Conservation (phyloP, 805 yeast species). For the Saturnispora kantuleensis region DNA sequence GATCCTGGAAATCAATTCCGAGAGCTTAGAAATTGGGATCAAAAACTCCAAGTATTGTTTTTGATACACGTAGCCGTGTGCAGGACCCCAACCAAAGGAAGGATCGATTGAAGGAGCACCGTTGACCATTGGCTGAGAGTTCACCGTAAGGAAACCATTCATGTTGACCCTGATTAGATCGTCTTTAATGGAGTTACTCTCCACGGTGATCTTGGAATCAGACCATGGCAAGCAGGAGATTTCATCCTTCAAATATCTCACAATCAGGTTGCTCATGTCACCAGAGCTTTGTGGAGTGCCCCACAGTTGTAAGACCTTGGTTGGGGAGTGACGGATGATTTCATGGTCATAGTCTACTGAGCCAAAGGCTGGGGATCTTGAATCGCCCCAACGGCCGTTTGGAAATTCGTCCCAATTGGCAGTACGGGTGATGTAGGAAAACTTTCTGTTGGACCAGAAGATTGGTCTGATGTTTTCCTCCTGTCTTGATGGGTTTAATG, state of each 20-base stretch:
- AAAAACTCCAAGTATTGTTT: slow-evolving; percentile 87
- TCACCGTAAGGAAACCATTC: slow-evolving; percentile 68
- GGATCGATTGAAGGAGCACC: slow-evolving; percentile 65
- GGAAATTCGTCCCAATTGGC: slow-evolving; percentile 98
- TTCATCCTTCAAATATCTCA: slow-evolving; percentile 61
- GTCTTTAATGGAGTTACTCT: slow-evolving; percentile 51
- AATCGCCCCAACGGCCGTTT: slow-evolving; percentile 98
- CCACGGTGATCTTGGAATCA: slow-evolving; percentile 78
- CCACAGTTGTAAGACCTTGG: slow-evolving; percentile 80
- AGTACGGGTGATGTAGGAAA: slow-evolving; percentile 80
- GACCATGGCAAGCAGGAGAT: slow-evolving; percentile 85
- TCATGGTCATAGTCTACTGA: slow-evolving; percentile 78
- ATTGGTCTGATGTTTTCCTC: slow-evolving; percentile 86
- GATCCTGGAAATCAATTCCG: slow-evolving; percentile 33
- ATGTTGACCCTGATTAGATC: slow-evolving; percentile 55
- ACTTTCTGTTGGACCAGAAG: slow-evolving; percentile 91
- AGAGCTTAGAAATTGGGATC: slow-evolving; percentile 44
- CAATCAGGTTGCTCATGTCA: slow-evolving; percentile 56
- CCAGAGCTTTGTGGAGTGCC: slow-evolving; percentile 56
- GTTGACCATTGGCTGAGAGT: slow-evolving; percentile 90
- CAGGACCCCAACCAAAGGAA: slow-evolving; percentile 91
- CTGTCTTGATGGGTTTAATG: slow-evolving; percentile 68
- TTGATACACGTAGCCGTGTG: slow-evolving; percentile 85
- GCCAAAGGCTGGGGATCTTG: slow-evolving; percentile 95
- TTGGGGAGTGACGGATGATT: slow-evolving; percentile 72